Percentiles rank a stretch among this genome's conserved stretches.
Evolutionary conservation across 2,329 filamentous ascomycete genomes (phyloP).

Genomic region (Berkeleyomyces rouxiae): DNA sequence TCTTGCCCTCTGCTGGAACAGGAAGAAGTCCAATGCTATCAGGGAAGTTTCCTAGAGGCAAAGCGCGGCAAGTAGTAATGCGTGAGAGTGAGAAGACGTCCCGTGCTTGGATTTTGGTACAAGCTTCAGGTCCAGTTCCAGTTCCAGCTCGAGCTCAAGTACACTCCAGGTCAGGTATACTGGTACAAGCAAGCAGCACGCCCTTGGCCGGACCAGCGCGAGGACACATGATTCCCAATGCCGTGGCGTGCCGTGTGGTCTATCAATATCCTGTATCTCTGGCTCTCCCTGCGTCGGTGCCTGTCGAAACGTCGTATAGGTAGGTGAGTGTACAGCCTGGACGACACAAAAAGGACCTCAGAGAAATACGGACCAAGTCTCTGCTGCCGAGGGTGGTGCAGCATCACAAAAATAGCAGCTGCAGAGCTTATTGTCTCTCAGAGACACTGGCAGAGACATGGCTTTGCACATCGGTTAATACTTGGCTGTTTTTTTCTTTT

Average conservation of each 20-base stretch:
- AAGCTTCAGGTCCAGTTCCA: neutral
- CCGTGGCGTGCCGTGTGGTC: neutral
- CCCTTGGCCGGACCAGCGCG: too few species aligned
- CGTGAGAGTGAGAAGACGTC: neutral
- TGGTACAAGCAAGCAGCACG: too few species aligned
- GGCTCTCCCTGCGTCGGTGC: neutral
- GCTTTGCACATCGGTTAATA: neutral
- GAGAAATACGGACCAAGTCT: neutral
- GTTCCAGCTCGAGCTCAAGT: too few species aligned
- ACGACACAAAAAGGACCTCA: neutral
- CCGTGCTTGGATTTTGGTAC: neutral
- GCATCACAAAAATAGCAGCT: neutral
- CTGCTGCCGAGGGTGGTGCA: neutral
- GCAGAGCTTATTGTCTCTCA: neutral
- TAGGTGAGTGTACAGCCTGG: neutral
- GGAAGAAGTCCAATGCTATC: neutral
- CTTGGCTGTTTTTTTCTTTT: neutral
- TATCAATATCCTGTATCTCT: neutral
- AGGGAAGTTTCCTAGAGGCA: neutral
- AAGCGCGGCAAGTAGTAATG: neutral
- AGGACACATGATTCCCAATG: neutral
- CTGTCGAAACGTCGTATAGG: neutral
- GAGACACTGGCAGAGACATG: neutral
- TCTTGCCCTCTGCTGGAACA: neutral
- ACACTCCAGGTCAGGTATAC: too few species aligned